Conservation (phyloP, 2,329 filamentous ascomycete genomes). For the Penicillium oxalicum region DNA sequence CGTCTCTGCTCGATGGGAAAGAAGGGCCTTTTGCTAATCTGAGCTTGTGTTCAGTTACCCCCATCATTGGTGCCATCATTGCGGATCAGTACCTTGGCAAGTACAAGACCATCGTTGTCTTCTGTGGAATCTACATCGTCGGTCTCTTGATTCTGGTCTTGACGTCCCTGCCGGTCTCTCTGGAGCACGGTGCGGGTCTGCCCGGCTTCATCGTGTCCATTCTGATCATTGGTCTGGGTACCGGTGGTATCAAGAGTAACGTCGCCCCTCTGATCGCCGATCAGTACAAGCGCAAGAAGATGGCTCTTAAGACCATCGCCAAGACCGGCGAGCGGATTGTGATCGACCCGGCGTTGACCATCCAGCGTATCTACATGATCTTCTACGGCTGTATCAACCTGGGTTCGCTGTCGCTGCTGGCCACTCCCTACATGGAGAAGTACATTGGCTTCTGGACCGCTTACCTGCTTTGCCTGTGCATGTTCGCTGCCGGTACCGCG, state of each 20-base stretch:
- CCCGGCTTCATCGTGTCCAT: slow-evolving; percentile 52
- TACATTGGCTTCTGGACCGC: slow-evolving; percentile 62
- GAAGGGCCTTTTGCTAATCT: slow-evolving; percentile 2
- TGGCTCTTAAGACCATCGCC: slow-evolving; percentile 40
- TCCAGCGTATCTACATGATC: slow-evolving; percentile 66
- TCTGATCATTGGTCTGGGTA: slow-evolving; percentile 60
- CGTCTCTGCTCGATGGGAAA: neutral
- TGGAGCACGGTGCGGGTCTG: slow-evolving; percentile 48
- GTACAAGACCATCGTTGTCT: slow-evolving; percentile 54
- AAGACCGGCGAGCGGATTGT: slow-evolving; percentile 51
- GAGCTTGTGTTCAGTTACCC: slow-evolving; percentile 38
- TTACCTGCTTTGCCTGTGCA: slow-evolving; percentile 55
- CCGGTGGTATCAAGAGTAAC: slow-evolving; percentile 65
- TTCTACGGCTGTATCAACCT: slow-evolving; percentile 71
- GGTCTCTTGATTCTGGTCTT: slow-evolving; percentile 51
- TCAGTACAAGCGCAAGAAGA: slow-evolving; percentile 57
- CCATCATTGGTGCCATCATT: slow-evolving; percentile 53
- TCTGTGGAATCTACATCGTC: slow-evolving; percentile 53
- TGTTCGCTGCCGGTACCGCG: slow-evolving; percentile 58
- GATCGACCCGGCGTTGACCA: slow-evolving; percentile 60
- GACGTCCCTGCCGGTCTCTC: slow-evolving; percentile 49
- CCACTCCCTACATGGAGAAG: slow-evolving; percentile 62
- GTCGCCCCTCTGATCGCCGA: slow-evolving; percentile 57
- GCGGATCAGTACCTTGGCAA: slow-evolving; percentile 58
- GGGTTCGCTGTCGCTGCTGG: slow-evolving; percentile 62